phyloP scores from a whole-genome alignment of 192 early-diverging fungal genomes.

The Rhizophlyctis rosea region DNA sequence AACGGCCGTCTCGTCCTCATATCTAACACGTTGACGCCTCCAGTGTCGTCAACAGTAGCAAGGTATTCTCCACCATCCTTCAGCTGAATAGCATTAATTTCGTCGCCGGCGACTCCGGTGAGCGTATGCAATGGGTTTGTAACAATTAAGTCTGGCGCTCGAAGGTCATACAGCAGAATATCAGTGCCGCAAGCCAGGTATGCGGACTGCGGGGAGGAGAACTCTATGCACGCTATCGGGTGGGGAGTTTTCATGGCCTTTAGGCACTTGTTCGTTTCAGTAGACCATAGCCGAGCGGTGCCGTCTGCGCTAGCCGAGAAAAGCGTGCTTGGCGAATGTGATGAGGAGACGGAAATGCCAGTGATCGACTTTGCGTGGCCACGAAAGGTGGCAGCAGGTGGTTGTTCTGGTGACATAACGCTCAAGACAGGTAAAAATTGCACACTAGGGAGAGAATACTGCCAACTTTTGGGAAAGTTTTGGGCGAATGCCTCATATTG shows the following conservation, averaged over 20 bases:
- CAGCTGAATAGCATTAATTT: slow-evolving; percentile 2
- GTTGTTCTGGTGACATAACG: too few species aligned
- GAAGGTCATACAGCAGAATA: background rate
- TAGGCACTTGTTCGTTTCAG: background rate
- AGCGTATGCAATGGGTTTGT: too few species aligned
- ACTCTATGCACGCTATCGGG: background rate
- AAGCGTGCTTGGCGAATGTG: too few species aligned
- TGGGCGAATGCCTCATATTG: too few species aligned
- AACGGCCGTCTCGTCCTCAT: slow-evolving; percentile 19
- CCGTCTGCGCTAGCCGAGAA: background rate
- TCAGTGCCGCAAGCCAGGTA: background rate
- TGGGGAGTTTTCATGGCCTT: background rate
- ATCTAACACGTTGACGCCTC: slow-evolving; percentile 16
- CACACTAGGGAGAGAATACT: too few species aligned
- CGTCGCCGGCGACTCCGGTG: background rate
- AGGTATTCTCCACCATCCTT: slow-evolving; percentile 12
- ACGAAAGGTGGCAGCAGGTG: too few species aligned
- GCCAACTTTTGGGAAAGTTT: too few species aligned
- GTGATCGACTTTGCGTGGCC: too few species aligned
- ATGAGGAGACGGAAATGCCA: too few species aligned
- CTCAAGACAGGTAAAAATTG: too few species aligned
- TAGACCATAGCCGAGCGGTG: background rate
- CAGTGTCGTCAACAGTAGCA: slow-evolving; percentile 21
- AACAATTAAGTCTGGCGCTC: background rate
- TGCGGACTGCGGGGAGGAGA: background rate